Evolutionary conservation across 495 filamentous ascomycete genomes (phyloP).

Genomic region (Aspergillus coremiiformis): DNA sequence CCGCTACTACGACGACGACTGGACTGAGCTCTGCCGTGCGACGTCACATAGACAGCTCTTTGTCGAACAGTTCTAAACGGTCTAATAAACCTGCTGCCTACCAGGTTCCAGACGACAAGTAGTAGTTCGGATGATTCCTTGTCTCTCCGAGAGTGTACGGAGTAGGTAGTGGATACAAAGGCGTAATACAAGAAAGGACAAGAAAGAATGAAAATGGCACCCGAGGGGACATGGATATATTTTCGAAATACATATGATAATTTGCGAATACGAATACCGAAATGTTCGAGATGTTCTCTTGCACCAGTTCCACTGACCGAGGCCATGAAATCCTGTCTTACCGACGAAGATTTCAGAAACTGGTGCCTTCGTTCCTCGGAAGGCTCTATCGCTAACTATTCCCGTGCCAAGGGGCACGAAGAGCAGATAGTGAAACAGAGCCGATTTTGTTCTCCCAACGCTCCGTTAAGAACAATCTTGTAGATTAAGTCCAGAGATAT

Average conservation of each 20-base stretch:
- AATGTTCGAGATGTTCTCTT: slow-evolving; percentile 68
- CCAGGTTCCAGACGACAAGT: not conserved
- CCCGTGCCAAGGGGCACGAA: slow-evolving; percentile 20
- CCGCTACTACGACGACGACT: slow-evolving; percentile 14
- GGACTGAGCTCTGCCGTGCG: not conserved
- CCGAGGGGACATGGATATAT: not conserved
- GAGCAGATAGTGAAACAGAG: slow-evolving; percentile 18
- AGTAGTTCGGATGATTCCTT: not conserved
- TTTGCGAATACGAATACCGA: slow-evolving; percentile 2
- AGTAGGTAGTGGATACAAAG: too few species aligned
- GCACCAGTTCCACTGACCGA: slow-evolving; percentile 55
- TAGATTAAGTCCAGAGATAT: slow-evolving; percentile 23
- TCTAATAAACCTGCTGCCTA: not conserved
- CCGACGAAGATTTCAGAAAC: slow-evolving; percentile 37
- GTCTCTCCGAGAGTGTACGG: too few species aligned
- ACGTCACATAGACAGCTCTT: not conserved
- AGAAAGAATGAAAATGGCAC: not conserved
- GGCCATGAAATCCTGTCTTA: slow-evolving; percentile 26
- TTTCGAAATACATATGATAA: slow-evolving; percentile 5
- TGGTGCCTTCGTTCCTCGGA: slow-evolving; percentile 62
- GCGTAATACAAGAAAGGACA: too few species aligned
- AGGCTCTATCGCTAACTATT: slow-evolving; percentile 16
- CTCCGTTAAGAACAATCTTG: slow-evolving; percentile 60
- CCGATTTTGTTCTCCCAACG: slow-evolving; percentile 60
- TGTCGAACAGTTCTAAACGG: not conserved